Evolutionary conservation across 208 protist species (phyloP).

Genomic region (Acanthamoeba culbertsoni): DNA sequence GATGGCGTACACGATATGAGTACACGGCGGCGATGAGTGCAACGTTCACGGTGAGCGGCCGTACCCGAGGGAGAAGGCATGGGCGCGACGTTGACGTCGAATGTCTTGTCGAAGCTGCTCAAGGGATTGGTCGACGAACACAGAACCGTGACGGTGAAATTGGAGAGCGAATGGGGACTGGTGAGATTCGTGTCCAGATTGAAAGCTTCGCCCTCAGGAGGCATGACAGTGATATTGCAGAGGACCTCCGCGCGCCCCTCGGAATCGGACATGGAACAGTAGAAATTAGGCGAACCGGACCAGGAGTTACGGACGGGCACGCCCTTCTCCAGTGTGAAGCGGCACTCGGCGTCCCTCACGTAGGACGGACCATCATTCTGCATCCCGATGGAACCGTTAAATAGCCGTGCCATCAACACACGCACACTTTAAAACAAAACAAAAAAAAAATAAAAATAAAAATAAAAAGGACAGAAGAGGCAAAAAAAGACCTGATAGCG

Average conservation of each 20-base stretch:
- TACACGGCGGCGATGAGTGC: background rate
- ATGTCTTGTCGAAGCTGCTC: no score
- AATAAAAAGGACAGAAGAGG: background rate
- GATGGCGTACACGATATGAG: background rate
- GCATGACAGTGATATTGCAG: no score
- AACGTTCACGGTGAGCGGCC: no score
- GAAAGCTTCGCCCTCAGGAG: no score
- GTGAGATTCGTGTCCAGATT: no score
- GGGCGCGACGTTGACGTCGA: no score
- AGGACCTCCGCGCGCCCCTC: no score
- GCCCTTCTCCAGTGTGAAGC: background rate
- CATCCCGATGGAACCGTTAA: no score
- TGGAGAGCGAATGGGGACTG: no score
- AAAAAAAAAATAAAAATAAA: background rate
- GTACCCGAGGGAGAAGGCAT: no score
- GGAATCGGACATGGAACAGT: background rate
- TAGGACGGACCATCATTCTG: background rate
- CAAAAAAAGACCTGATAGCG: background rate
- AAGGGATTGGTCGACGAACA: no score
- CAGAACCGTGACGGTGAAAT: no score
- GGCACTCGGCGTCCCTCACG: background rate
- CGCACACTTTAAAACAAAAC: background rate
- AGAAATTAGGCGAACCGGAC: background rate
- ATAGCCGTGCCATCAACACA: background rate
- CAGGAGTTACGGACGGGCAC: background rate